Percentiles rank a stretch among this genome's conserved stretches.
Conservation (phyloP, 129 eudicot genomes). For the Tanacetum coccineum region DNA sequence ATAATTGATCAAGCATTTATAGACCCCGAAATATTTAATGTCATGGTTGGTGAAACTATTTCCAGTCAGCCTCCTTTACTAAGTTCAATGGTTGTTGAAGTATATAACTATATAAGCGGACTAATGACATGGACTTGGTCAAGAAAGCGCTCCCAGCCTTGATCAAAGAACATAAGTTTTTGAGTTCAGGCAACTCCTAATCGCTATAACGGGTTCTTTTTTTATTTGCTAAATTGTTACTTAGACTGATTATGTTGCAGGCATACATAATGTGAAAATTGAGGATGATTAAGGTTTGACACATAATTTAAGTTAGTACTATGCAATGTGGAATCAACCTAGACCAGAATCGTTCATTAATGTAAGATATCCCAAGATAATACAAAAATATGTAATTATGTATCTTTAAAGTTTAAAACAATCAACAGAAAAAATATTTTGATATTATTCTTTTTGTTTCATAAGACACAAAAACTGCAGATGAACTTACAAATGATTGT, state of each 20-base stretch:
- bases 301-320: conserved; percentile 59
- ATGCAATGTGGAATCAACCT: conserved; percentile 83
- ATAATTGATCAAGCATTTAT: too few species aligned
- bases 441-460: background rate
- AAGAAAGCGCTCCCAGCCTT: conserved; percentile 64
- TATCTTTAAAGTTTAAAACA: background rate
- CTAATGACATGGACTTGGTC: conserved; percentile 54
- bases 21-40: too few species aligned
- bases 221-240: background rate
- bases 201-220: background rate
- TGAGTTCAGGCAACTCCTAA: conserved; percentile 59
- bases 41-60: background rate
- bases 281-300: conserved; percentile 44
- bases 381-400: background rate
- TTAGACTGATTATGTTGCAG: conserved; percentile 20
- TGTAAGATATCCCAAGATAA: conserved; percentile 36
- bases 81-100: conserved; percentile 76
- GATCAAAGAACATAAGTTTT: conserved; percentile 63
- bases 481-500: conserved; percentile 35
- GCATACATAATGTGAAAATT: conserved; percentile 60
- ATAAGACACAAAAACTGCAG: conserved; percentile 70
- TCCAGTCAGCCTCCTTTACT: conserved; percentile 87
- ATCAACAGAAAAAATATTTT: background rate
- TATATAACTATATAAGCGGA: conserved; percentile 52
- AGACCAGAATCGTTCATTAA: conserved; percentile 73